Base-by-base conservation (phyloP, 1,284 basidiomycete genomes). In the Trametes sp. region DNA sequence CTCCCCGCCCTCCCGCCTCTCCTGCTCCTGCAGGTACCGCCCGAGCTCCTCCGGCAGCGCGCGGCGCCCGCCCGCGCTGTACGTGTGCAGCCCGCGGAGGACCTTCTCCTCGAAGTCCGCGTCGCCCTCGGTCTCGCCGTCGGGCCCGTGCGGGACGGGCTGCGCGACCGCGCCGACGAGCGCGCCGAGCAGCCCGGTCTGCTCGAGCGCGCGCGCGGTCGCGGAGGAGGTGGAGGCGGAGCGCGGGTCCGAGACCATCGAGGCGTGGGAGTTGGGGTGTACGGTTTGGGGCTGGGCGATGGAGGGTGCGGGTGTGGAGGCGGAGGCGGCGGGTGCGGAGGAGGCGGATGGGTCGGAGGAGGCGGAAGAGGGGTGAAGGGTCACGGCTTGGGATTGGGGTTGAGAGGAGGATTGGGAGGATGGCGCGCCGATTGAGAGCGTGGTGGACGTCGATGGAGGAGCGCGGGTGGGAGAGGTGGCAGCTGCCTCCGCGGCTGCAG, bases 51-150 rank as follows among this genome's bases (percentile, higher is more conserved):
- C 73, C 0, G 78, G 77, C 28, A 90, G 74, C 28, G 69, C 13
- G 13, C 36, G 14, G 36, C 81, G 82, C 2, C 75, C 61, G 55
- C 84, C 85, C 16, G 82, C 77, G 1, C 79, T 71, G 70, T 87
- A 90, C 1, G 86, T 89, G 62, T 84, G 76, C 55, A 90, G 73
- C 26, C 88, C 68, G 61, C 88, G 82, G 19, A 92, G 72, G 0
- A 89, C 80, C 74, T 95, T 95, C 77, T 96, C 95, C 72, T 91
- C 87, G 63, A 91, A 93, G 70, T 96, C 93, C 4, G 79, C 72
- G 75, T 98, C 96, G 8, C 80, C 80, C 24, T 86, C 86, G 33
- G 78, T 75, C 69, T 93, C 90, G 7, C 91, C 94, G 66, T 93
- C 87, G 3, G 80, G 80, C 0, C 90, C 92, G 55, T 85, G 81